Evolutionary conservation across 441 rosid species (phyloP), one percentile per base, ranked within the genome.

Genomic region (Gossypium gossypioides): DNA sequence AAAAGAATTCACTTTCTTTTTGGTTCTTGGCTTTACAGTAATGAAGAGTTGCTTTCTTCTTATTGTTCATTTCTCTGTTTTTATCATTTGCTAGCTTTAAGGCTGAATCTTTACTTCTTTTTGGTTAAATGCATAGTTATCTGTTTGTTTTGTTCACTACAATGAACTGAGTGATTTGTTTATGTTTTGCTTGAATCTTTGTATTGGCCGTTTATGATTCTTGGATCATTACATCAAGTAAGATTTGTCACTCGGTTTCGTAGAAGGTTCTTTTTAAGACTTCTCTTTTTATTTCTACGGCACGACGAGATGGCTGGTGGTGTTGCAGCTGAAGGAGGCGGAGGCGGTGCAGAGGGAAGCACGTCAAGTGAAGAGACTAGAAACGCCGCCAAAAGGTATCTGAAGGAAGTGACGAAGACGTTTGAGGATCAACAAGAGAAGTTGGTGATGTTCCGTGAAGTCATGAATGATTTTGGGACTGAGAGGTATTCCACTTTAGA

Each of bases 221-320:
- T 37, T 62, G 64, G 32, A 18, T 69, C 61, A 19, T 42, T 18
- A 21, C 10, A 29, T 3, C 13, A 18, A 48, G 16, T 58, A 16
- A 16, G 37, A 16, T 46, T 27, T 68, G 6, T 4, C 13, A 16
- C 10, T 56, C 42, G 32, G n/a, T 56, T 42, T 55, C 25, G 10
- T 15, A 40, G 5, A 55, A 10, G 48, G 13, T 27, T 42, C 12
- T 25, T 50, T 60, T 15, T n/a, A 8, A 10, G 58, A 72, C 0
- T 16, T 50, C 5, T 12, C 6, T 52, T 52, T 9, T 68, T 51
- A 71, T 72, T 80, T 62, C 15, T 75, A 13, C 64, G 75, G 67
- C 98, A 88, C 78, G 78, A 89, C 56, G 92, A 84, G 75, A 71
- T 80, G 57, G 85, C 82, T 0, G 89, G 74, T 6, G 85, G 74